phyloP scores from a whole-genome alignment of 75 land plant genomes.

The Adiantum capillusveneris region DNA sequence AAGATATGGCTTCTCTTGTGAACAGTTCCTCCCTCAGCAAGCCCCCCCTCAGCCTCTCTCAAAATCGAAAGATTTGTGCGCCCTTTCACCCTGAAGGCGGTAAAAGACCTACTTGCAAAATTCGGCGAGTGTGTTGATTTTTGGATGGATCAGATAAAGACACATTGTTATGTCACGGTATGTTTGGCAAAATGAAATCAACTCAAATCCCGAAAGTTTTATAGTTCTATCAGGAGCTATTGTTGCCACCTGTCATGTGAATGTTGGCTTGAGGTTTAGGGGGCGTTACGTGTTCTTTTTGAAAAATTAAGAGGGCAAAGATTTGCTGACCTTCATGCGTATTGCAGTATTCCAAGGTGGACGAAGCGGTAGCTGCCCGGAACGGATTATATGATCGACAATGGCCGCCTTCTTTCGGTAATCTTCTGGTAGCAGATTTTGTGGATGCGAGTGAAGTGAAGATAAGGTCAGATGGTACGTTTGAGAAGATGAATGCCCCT shows the following conservation, averaged over 20 bases:
- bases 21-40: slow-evolving; percentile 81
- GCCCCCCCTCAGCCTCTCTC: slow-evolving; percentile 60
- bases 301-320: no score
- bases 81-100: slow-evolving; percentile 93
- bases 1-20: slow-evolving; percentile 1
- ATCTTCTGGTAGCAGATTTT: slow-evolving; percentile 66
- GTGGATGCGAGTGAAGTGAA: slow-evolving; percentile 89
- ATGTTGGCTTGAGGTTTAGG: no score
- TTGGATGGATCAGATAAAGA: slow-evolving; percentile 99
- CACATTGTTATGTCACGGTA: slow-evolving; percentile 98
- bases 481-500: slow-evolving; percentile 12
- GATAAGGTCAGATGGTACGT: slow-evolving; percentile 42
- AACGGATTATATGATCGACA: slow-evolving; percentile 83
- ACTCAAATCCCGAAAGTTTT: no score
- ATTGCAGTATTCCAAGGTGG: slow-evolving; percentile 78
- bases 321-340: no score
- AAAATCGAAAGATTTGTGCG: slow-evolving; percentile 91
- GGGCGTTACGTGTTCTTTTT: not conserved
- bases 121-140: slow-evolving; percentile 63
- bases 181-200: slow-evolving; percentile 1
- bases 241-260: no score
- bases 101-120: slow-evolving; percentile 77
- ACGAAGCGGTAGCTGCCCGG: slow-evolving; percentile 85
- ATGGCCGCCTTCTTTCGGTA: slow-evolving; percentile 94
- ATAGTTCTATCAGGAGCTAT: no score